Conservation (phyloP, 2,329 filamentous ascomycete species). For the Chrysosphaeria jannelii region DNA sequence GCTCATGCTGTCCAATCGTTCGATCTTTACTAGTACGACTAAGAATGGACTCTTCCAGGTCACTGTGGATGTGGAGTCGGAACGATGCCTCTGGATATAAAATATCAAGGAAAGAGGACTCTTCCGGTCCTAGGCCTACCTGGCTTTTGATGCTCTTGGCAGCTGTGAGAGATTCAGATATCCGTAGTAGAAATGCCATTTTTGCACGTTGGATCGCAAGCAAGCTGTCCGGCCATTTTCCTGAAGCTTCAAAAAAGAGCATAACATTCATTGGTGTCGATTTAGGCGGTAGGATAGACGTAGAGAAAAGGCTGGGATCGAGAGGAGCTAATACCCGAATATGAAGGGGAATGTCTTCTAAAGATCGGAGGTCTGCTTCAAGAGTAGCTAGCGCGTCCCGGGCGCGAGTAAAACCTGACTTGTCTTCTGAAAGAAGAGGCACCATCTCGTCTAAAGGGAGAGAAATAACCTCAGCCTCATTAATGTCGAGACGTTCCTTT, state of each 20-base stretch:
- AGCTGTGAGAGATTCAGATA: conserved; percentile 38
- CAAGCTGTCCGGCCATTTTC: conserved; percentile 78
- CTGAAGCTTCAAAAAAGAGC: conserved; percentile 78
- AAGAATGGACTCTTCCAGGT: conserved; percentile 55
- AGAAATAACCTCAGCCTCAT: conserved; percentile 17
- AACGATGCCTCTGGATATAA: conserved; percentile 46
- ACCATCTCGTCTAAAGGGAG: conserved; percentile 19
- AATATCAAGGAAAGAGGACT: conserved; percentile 61
- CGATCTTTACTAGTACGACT: conserved; percentile 54
- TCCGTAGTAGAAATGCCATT: conserved; percentile 56
- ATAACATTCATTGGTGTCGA: conserved; percentile 40
- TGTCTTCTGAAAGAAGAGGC: conserved; percentile 15
- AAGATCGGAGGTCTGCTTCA: conserved; percentile 42
- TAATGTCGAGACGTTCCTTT: conserved; percentile 31
- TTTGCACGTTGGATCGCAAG: conserved; percentile 82
- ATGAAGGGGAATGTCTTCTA: conserved; percentile 68
- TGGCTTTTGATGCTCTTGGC: conserved; percentile 21
- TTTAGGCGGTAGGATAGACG: conserved; percentile 26
- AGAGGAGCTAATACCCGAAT: conserved; percentile 52
- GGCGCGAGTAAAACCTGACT: conserved; percentile 32
- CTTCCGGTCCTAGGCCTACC: conserved; percentile 60
- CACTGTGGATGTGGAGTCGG: conserved; percentile 64
- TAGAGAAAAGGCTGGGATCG: conserved; percentile 41
- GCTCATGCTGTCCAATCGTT: conserved; percentile 27
- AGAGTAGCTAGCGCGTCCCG: conserved; percentile 41